Conservation (phyloP, 805 yeast genomes). For the Saccharomyces paradoxus region DNA sequence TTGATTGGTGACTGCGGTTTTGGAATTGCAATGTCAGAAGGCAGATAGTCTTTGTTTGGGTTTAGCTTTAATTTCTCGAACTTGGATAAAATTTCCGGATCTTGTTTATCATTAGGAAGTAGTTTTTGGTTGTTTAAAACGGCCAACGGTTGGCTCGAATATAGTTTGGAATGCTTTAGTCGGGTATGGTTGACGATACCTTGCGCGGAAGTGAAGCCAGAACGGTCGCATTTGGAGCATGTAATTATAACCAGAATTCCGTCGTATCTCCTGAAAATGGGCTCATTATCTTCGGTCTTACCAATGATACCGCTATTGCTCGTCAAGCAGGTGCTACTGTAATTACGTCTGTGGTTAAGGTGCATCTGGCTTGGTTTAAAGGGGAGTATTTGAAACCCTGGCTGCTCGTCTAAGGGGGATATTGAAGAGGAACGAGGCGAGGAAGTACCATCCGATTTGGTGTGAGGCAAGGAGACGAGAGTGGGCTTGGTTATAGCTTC, state of each 20-base stretch:
- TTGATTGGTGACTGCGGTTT: neutral
- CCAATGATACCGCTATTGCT: slow-evolving; percentile 44
- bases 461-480: neutral
- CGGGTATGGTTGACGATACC: slow-evolving; percentile 74
- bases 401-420: neutral
- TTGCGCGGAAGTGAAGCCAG: slow-evolving; percentile 70
- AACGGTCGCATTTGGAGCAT: slow-evolving; percentile 59
- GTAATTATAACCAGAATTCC: slow-evolving; percentile 61
- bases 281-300: slow-evolving; percentile 33
- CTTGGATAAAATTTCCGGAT: slow-evolving; percentile 18
- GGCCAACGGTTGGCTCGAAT: slow-evolving; percentile 65
- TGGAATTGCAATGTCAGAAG: slow-evolving; percentile 23
- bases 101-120: slow-evolving; percentile 28
- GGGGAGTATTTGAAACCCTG: slow-evolving; percentile 8
- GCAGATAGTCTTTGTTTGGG: slow-evolving; percentile 23
- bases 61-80: slow-evolving; percentile 21
- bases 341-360: slow-evolving; percentile 27
- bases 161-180: slow-evolving; percentile 64
- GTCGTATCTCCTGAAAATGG: slow-evolving; percentile 60
- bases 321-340: slow-evolving; percentile 33
- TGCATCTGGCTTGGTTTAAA: slow-evolving; percentile 19
- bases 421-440: neutral
- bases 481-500: slow-evolving; percentile 1
- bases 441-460: neutral
- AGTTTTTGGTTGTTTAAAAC: slow-evolving; percentile 58